Base-by-base conservation (phyloP, 331 rosid species). In the Pyrus hybrid region DNA sequence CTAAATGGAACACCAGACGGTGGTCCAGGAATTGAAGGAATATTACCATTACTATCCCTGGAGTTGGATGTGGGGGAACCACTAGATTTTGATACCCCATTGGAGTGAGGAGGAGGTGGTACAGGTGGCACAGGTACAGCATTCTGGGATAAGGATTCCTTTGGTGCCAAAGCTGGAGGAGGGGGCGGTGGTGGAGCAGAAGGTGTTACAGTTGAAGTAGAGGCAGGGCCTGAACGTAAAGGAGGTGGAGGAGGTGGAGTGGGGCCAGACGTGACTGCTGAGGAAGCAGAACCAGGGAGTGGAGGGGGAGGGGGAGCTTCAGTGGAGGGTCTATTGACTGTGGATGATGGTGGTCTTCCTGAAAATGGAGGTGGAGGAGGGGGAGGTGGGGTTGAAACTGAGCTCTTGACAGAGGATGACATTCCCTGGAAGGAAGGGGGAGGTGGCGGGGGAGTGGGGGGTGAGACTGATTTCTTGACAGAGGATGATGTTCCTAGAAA, bases 11-110 rank as follows among this genome's bases (percentile, higher is more conserved):
- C 76, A 49, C 83, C 83, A 11, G 87, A 73, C 79, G 98, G 97
- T 7, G 91, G 98, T 69, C 91, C 91, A 28, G 97, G 96, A 79
- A 84, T 63, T 65, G 89, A 83, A 83, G 99, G 89, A 23, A 76
- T 82, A 72, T 80, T 86, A 74, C 79, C 84, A 56, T 82, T 85
- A 63, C 78, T 68, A 76, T 18, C 69, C 45, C 80, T 84, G 54
- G 63, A 70, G 57, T 61, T 79, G 83, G 82, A 26, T 62, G 71
- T 66, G 76, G 84, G 10, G 28, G 70, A 56, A 75, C 77, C 43
- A 72, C 80, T 83, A 56, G 86, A 28, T 72, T 84, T 91, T 65
- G 80, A 58, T 73, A 83, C 75, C 22, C 87, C 89, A 26, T 81
- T 87, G 30, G 84, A 75, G 29, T 80, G 49, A 73, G 87, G 85